Evolutionary conservation across 1,139 yeast species (phyloP).

Genomic region (Magnusiomyces tetraspermus): DNA sequence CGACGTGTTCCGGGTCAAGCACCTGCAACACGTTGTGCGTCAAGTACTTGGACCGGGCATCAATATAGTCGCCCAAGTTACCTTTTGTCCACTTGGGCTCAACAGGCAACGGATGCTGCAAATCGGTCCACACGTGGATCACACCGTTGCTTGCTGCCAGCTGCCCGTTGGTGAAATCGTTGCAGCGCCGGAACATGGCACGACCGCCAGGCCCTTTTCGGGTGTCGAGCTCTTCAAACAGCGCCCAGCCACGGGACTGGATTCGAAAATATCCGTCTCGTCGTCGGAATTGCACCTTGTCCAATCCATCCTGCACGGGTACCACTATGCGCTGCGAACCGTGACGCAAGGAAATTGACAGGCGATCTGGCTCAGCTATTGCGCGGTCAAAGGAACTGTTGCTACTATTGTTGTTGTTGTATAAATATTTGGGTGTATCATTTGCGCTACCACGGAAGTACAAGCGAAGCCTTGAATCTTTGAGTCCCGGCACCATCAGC

Average conservation of each 20-base stretch:
- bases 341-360: slow-evolving; percentile 19
- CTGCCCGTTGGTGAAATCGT: slow-evolving; percentile 20
- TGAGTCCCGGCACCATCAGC: slow-evolving; percentile 9
- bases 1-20: slow-evolving; percentile 17
- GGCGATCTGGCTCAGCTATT: slow-evolving; percentile 21
- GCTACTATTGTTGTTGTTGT: slow-evolving; percentile 3
- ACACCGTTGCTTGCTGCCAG: slow-evolving; percentile 15
- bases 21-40: slow-evolving; percentile 16
- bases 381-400: slow-evolving; percentile 15
- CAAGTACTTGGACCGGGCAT: slow-evolving; percentile 20
- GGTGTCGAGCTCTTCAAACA: slow-evolving; percentile 17
- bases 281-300: slow-evolving; percentile 18
- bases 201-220: background rate
- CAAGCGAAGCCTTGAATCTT: slow-evolving; percentile 19
- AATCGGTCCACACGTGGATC: slow-evolving; percentile 21
- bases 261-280: slow-evolving; percentile 19
- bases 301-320: slow-evolving; percentile 23
- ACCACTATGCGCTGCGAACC: slow-evolving; percentile 22
- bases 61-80: slow-evolving; percentile 20
- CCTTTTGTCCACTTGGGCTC: slow-evolving; percentile 26
- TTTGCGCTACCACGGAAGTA: slow-evolving; percentile 13
- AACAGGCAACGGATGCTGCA: slow-evolving; percentile 19
- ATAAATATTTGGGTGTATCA: background rate
- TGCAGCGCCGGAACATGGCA: slow-evolving; percentile 15
- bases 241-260: slow-evolving; percentile 21